Percentiles rank a stretch among this genome's conserved stretches.
phyloP scores from a whole-genome alignment of 2,329 filamentous ascomycete genomes.

The Colletotrichum lini region DNA sequence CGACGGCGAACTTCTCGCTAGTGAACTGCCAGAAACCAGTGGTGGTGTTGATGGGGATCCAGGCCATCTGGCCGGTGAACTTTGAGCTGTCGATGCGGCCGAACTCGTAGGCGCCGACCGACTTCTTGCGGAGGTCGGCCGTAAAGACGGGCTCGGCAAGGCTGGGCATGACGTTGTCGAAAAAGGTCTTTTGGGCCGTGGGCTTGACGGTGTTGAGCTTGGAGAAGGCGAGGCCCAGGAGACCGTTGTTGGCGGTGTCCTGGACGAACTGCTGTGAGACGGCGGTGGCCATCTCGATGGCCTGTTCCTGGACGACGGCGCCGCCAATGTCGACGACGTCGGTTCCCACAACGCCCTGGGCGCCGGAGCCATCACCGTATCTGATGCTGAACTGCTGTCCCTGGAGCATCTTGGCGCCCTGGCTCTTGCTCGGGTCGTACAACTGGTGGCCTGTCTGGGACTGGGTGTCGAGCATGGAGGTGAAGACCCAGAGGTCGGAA shows the following conservation, averaged over 20 bases:
- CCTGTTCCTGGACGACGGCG: slow-evolving; percentile 71
- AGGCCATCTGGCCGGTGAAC: slow-evolving; percentile 74
- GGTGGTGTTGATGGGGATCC: slow-evolving; percentile 72
- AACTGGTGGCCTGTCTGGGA: slow-evolving; percentile 63
- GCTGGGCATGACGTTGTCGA: slow-evolving; percentile 75
- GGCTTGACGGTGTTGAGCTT: slow-evolving; percentile 76
- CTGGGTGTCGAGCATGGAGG: slow-evolving; percentile 65
- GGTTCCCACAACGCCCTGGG: slow-evolving; percentile 75
- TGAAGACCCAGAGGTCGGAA: slow-evolving; percentile 83
- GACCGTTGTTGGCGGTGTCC: slow-evolving; percentile 75
- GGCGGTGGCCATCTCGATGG: slow-evolving; percentile 75
- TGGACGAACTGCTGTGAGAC: slow-evolving; percentile 71
- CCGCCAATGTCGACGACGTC: slow-evolving; percentile 79
- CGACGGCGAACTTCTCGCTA: slow-evolving; percentile 70
- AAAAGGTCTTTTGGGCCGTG: slow-evolving; percentile 78
- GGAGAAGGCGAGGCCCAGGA: slow-evolving; percentile 78
- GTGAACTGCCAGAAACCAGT: slow-evolving; percentile 80
- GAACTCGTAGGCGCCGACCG: slow-evolving; percentile 79
- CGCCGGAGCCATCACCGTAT: slow-evolving; percentile 79
- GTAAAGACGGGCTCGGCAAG: slow-evolving; percentile 79
- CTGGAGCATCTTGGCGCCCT: slow-evolving; percentile 50
- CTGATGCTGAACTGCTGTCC: slow-evolving; percentile 72
- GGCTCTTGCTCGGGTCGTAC: slow-evolving; percentile 56
- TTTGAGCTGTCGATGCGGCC: slow-evolving; percentile 76
- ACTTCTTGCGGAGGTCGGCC: slow-evolving; percentile 73